Evolutionary conservation across 2,329 filamentous ascomycete genomes (phyloP).

Genomic region (Rhexocercosporidium sp.): DNA sequence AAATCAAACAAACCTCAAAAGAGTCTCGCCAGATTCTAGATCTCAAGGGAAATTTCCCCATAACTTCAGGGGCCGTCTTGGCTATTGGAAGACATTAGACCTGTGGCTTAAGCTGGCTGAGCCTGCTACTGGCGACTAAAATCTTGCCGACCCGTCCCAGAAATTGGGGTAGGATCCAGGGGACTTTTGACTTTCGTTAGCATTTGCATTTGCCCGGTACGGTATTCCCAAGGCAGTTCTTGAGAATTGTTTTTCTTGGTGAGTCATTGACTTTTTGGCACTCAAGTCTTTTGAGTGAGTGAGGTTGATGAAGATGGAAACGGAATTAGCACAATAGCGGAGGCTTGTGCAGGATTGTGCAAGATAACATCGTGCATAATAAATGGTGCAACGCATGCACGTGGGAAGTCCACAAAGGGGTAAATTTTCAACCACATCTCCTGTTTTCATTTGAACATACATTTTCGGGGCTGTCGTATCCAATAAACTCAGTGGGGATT

Average conservation of each 20-base stretch:
- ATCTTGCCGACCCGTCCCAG: constrained; percentile 3
- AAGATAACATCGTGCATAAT: neutral
- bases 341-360: neutral
- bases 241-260: neutral
- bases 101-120: constrained; percentile 2
- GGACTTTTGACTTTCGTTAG: neutral
- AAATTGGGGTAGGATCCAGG: neutral
- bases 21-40: too few relatives aligned
- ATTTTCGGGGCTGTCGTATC: too few relatives aligned
- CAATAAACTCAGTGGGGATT: neutral
- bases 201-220: neutral
- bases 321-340: neutral
- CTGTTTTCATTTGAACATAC: neutral
- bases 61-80: neutral
- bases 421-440: neutral
- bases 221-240: neutral
- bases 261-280: neutral
- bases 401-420: neutral
- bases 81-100: neutral
- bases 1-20: too few relatives aligned
- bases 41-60: too few relatives aligned
- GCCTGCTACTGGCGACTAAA: neutral
- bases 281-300: neutral
- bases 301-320: too few relatives aligned
- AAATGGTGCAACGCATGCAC: neutral